These are phyloP conservation scores for Cryptococcus sp. DNA, from an alignment of 1,284 basidiomycete genomes.

Conservation along the genomic window DNA sequence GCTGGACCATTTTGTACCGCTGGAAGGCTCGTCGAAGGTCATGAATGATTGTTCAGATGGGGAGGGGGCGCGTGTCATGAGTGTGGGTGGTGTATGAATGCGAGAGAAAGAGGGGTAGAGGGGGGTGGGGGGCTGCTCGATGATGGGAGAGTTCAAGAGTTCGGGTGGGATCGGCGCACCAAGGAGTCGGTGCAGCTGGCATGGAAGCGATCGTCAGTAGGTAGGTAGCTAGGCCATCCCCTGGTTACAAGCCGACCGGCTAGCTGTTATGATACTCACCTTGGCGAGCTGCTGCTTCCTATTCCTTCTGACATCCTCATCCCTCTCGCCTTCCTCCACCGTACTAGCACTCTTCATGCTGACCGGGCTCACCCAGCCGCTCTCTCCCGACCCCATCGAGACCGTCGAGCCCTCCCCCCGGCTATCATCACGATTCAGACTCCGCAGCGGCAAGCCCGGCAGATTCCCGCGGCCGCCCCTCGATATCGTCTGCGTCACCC, in stretches of 20 bases:
- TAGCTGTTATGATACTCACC: constrained; percentile 6
- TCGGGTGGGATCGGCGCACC: constrained; percentile 24
- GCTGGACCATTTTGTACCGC: constrained; percentile 8
- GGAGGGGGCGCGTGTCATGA: background rate
- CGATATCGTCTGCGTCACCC: constrained; percentile 23
- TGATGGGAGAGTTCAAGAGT: constrained; percentile 3
- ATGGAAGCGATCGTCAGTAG: background rate
- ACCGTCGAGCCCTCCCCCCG: too few species aligned
- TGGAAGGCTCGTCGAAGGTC: constrained; percentile 9
- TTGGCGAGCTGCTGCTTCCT: constrained; percentile 31
- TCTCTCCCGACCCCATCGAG: background rate
- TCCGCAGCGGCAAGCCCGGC: background rate
- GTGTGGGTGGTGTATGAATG: background rate
- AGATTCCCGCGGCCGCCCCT: background rate
- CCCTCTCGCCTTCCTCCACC: constrained; percentile 7
- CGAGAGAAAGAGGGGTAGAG: background rate
- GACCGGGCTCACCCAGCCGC: background rate
- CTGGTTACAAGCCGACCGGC: background rate
- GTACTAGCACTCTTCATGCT: background rate
- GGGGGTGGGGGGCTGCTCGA: background rate
- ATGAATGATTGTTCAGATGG: constrained; percentile 10
- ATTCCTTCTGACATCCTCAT: constrained; percentile 16
- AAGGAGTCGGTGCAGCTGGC: constrained; percentile 28
- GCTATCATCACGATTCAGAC: background rate
- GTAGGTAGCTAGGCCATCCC: background rate